A percentile compares a stretch with the other conserved stretches of the same genome.
Evolutionary conservation across 306 rosid species (phyloP).

Genomic region (Sesbania bispinosa): DNA sequence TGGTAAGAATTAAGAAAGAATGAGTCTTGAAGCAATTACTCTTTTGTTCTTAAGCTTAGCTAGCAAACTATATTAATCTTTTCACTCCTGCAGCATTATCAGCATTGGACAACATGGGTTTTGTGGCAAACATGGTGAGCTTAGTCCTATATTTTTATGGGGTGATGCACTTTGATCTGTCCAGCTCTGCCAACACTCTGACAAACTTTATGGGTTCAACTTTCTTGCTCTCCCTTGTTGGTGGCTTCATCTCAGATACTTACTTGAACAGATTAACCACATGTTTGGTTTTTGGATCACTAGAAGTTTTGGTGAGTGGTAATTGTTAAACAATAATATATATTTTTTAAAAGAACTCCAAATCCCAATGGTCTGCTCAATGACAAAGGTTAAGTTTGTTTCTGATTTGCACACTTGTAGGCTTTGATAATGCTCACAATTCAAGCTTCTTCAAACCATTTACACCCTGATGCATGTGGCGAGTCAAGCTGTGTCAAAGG

Average conservation of each 20-base stretch:
- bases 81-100: conserved; percentile 35
- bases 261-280: conserved; percentile 64
- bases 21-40: background rate
- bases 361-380: conserved; percentile 23
- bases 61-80: background rate
- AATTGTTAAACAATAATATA: background rate
- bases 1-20: conserved; percentile 40
- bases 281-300: conserved; percentile 59
- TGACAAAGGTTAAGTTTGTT: background rate
- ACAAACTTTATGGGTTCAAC: conserved; percentile 84
- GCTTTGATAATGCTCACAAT: conserved; percentile 53
- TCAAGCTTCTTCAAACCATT: conserved; percentile 49
- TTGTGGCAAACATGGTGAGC: conserved; percentile 79
- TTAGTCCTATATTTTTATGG: conserved; percentile 57
- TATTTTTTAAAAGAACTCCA: background rate
- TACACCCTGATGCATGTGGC: conserved; percentile 52
- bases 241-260: conserved; percentile 87
- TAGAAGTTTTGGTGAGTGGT: conserved; percentile 63
- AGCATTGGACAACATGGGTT: conserved; percentile 82
- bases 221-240: conserved; percentile 70
- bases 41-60: background rate
- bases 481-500: conserved; percentile 55
- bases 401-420: conserved; percentile 27
- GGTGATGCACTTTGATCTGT: conserved; percentile 62
- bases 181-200: conserved; percentile 70